Base-by-base conservation (phyloP, 2,329 filamentous ascomycete species). In the Claviceps digitariae region DNA sequence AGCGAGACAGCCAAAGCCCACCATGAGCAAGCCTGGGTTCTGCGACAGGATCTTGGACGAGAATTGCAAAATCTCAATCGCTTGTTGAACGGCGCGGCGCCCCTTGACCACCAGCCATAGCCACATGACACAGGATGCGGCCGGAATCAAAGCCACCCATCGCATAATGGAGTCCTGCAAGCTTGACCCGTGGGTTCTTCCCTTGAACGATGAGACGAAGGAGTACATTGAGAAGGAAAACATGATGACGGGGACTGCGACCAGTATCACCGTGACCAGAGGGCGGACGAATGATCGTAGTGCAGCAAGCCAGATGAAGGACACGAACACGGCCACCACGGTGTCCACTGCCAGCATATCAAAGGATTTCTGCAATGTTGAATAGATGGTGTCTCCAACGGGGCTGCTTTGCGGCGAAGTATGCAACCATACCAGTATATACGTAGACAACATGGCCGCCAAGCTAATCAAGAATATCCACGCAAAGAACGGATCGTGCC, bases 341-440 rank as follows among this genome's bases (percentile, higher is more conserved):
- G 93, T 97, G 69, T 97, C 94, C 51, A 93, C 82, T 2, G 88
- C 87, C 44, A 98, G 81, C 59, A 97, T 84, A 63, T 93, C 84
- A 63, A 94, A 93, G 0, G 90, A 96, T 50, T 83, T 82, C 60
- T 87, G 84, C 38, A 98, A 72, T 4, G 88, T 90, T 15, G 86
- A 89, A 68, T 98, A 98, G 55, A 98, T 89, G 1, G 91, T 96
- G 67, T 98, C 93, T 15, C 90, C 91, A 54, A 94, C 79, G 1
- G 85, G 84, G 55, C 78, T 78, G 63, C 86, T 86, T 52, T 76
- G 75, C 1, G 83, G 73, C 20, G 86, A 82, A 2, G 91, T 97
- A 64, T 97, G 89, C 43, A 98, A 76, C 74, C 87, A 94, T 25
- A 95, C 86, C 15, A 98, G 76, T 57, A 95, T 83, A 62, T 90